These are phyloP conservation scores for Rossbeevera mucosa DNA, from an alignment of 768 basidiomycete genomes.

Conservation along the genomic window DNA sequence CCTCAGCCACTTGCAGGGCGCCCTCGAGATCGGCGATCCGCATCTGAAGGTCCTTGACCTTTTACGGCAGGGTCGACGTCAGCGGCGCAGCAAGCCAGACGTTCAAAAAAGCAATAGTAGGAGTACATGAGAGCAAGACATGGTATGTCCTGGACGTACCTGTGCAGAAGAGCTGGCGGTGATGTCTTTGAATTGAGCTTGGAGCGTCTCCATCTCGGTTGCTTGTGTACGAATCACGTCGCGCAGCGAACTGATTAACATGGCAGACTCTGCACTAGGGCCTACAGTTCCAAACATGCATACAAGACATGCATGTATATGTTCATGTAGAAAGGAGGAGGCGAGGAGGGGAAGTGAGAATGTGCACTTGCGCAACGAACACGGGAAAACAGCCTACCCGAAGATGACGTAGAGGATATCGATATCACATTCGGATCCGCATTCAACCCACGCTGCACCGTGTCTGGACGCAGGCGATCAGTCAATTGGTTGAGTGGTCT, in stretches of 20 bases:
- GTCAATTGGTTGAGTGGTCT: not conserved
- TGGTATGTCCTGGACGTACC: slow-evolving; percentile 21
- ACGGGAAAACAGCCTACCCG: slow-evolving; percentile 39
- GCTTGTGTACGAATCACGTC: slow-evolving; percentile 80
- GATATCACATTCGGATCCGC: slow-evolving; percentile 64
- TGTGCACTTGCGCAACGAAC: not conserved
- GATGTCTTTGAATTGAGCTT: slow-evolving; percentile 50
- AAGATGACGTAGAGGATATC: slow-evolving; percentile 47
- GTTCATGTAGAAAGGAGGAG: not conserved
- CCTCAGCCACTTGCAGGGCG: slow-evolving; percentile 50
- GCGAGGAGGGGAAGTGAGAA: not conserved
- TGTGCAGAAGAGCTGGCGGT: slow-evolving; percentile 35
- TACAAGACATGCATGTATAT: not conserved
- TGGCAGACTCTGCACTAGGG: slow-evolving; percentile 69
- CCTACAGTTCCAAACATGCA: slow-evolving; percentile 33
- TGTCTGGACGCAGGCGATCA: slow-evolving; percentile 35
- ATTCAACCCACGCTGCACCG: slow-evolving; percentile 68
- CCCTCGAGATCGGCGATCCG: slow-evolving; percentile 45
- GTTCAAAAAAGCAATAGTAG: not conserved
- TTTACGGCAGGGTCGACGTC: not conserved
- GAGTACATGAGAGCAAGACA: not conserved
- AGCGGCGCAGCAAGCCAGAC: not conserved
- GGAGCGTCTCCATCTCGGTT: slow-evolving; percentile 69
- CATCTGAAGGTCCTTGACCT: slow-evolving; percentile 45
- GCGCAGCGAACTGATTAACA: slow-evolving; percentile 79